A percentile compares a stretch with the other conserved stretches of the same genome.
Evolutionary conservation across 129 eudicot genomes (phyloP).

Genomic region (Apium graveolens): DNA sequence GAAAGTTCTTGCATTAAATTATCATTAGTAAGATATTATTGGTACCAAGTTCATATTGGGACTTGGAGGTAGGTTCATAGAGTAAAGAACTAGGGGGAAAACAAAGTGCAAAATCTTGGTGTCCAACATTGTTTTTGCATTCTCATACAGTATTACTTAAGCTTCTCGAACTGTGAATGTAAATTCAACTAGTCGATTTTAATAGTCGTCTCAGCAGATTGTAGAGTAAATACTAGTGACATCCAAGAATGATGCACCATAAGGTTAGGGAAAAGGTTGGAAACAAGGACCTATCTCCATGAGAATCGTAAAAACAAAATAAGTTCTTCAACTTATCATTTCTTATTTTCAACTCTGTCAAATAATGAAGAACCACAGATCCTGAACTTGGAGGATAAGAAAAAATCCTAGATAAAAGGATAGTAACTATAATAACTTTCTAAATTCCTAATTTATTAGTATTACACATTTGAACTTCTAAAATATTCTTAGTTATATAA

Average conservation of each 20-base stretch:
- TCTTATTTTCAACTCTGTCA: not conserved
- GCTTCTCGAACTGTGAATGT: not conserved
- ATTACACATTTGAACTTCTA: too few species aligned
- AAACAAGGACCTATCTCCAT: not conserved
- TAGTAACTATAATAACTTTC: not conserved
- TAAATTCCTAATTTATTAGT: not conserved
- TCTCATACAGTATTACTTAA: too few species aligned
- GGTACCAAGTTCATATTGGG: not conserved
- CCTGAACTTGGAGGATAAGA: not conserved
- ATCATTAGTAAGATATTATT: not conserved
- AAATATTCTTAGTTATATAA: too few species aligned
- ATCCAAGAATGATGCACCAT: not conserved
- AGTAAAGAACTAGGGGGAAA: not conserved
- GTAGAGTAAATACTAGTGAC: not conserved
- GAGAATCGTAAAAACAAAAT: not conserved
- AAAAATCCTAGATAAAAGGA: not conserved
- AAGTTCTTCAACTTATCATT: not conserved
- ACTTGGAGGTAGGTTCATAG: not conserved
- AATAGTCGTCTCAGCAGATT: not conserved
- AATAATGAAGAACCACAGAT: not conserved
- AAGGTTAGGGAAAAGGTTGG: not conserved
- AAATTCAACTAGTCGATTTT: not conserved
- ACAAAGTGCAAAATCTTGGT: not conserved
- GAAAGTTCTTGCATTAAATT: not conserved
- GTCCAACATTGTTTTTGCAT: not conserved